Base-by-base conservation (phyloP, 108 stramenopile genomes). In the Skeletonema grethae region DNA sequence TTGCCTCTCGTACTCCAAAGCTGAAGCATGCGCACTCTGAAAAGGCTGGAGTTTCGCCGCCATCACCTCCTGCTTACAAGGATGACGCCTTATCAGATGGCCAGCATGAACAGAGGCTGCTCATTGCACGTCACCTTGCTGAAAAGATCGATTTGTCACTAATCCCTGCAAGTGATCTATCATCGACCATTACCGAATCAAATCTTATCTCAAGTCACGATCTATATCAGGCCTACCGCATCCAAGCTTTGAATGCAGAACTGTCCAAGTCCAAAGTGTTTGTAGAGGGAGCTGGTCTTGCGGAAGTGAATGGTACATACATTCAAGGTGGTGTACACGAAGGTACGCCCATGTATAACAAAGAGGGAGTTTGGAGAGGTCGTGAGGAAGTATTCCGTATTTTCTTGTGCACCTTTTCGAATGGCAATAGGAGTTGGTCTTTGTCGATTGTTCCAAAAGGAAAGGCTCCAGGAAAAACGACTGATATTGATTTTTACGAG, bases 401-500 rank as follows among this genome's bases (percentile, higher is more conserved):
- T 28, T 97, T 94, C 68, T 77, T 88, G 34, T 97, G 96, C 76
- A 80, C 85, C 45, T 87, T 94, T 34, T 90, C 91, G 74, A 89
- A 92, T 66, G 90, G 92, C 25, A 89, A 90, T 18, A 85, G 79
- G 70, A 87, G 87, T 60, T 97, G 96, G 96, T 97, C 88, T 69
- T 89, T 97, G 31, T 92, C 90, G 13, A 87, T 97, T 60, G 92
- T 95, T 8, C 96, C 96, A 0, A 67, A 68, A 28, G 79, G 75
- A 8, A 72, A 75, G 30, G 71, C 75, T 29, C 96, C 96, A 3
- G 96, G 96, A 12, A 95, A 93, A 32, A 86, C 82, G 28, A 63
- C 72, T 9, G 96, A 97, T 63, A 80, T 86, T 25, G 96, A 97
- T 77, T 97, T 95, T 82, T 97, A 97, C 46, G 78, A 79, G 61